These are phyloP conservation scores for Vitis cinerea DNA, from an alignment of 164 flowering plant species.

Conservation along the genomic window DNA sequence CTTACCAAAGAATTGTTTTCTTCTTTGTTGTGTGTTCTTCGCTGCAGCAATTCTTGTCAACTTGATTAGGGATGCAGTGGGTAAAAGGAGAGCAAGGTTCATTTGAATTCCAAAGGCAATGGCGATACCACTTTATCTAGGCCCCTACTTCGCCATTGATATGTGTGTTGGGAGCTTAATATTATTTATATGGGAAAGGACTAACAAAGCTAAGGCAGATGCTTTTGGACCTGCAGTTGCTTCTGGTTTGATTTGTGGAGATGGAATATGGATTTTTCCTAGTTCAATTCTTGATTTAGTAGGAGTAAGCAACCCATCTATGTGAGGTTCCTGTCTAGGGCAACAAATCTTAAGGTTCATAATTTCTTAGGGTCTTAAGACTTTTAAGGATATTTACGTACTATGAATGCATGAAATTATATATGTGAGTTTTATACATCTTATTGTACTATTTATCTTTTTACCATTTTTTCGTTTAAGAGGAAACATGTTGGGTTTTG, in stretches of 20 bases:
- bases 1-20: conserved; percentile 45
- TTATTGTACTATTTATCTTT: no score
- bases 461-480: no score
- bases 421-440: no score
- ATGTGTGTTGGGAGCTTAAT: conserved; percentile 15
- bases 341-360: conserved; percentile 2
- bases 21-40: conserved; percentile 40
- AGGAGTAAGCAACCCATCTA: conserved; percentile 13
- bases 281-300: conserved; percentile 14
- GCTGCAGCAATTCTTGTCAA: conserved; percentile 4
- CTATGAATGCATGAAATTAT: no score
- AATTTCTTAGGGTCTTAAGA: background rate
- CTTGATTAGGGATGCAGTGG: background rate
- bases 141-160: conserved; percentile 10
- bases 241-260: conserved; percentile 15
- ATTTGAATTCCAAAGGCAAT: conserved; percentile 9
- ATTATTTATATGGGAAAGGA: conserved; percentile 10
- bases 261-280: conserved; percentile 13
- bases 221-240: conserved; percentile 12
- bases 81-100: conserved; percentile 1
- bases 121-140: conserved; percentile 9
- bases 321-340: conserved; percentile 14
- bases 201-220: conserved; percentile 8
- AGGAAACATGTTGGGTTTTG: no score
- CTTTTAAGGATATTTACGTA: background rate